Conservation (phyloP, 108 stramenopile species). For the Chaetoceros muelleri region DNA sequence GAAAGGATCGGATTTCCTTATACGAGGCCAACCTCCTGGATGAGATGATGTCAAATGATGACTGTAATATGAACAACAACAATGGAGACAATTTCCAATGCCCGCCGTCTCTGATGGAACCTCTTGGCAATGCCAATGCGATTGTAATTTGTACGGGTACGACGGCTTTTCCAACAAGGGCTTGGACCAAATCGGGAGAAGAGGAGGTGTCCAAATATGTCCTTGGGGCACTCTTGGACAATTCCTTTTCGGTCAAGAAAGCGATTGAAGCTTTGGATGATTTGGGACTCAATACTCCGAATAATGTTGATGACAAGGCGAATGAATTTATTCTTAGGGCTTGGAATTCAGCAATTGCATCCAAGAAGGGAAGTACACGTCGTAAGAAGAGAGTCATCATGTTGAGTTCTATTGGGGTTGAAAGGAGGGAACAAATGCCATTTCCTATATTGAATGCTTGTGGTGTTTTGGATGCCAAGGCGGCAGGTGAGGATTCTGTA, state of each 20-base stretch:
- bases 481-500: constrained; percentile 43
- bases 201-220: constrained; percentile 11
- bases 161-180: constrained; percentile 51
- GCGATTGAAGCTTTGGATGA: constrained; percentile 14
- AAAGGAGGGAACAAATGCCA: constrained; percentile 44
- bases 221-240: constrained; percentile 12
- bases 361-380: constrained; percentile 5
- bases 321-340: constrained; percentile 25
- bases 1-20: constrained; percentile 14
- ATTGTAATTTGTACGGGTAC: constrained; percentile 57
- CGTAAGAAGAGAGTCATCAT: constrained; percentile 25
- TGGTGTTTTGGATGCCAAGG: constrained; percentile 68
- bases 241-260: constrained; percentile 14
- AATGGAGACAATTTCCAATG: neutral
- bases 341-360: no score
- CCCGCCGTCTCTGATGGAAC: constrained; percentile 8
- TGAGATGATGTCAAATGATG: constrained; percentile 3
- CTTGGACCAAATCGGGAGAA: constrained; percentile 32
- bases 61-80: no score
- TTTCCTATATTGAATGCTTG: constrained; percentile 65
- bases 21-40: constrained; percentile 33
- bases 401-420: constrained; percentile 49
- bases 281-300: constrained; percentile 49
- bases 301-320: constrained; percentile 41
- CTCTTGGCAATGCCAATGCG: constrained; percentile 25